A percentile compares a stretch with the other conserved stretches of the same genome.
These are phyloP conservation scores for Ceratobasidium theobromae DNA, from an alignment of 1,284 basidiomycete genomes.

Conservation along the genomic window DNA sequence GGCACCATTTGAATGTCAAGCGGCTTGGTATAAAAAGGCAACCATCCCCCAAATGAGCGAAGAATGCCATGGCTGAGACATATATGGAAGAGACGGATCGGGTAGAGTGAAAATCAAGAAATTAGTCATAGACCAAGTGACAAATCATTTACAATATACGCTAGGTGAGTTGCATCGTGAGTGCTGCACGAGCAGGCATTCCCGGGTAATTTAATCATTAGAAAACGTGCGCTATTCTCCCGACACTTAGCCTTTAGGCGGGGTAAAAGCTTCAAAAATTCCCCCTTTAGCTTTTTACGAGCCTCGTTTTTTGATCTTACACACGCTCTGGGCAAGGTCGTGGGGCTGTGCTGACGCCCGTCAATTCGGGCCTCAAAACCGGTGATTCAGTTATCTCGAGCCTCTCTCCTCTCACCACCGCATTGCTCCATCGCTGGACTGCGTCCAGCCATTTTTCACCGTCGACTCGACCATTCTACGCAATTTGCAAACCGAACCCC, in stretches of 20 bases:
- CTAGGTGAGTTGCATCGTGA: not conserved
- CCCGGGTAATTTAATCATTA: not conserved
- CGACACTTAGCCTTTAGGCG: conserved; percentile 13
- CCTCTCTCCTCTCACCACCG: conserved; percentile 20
- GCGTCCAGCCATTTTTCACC: conserved; percentile 9
- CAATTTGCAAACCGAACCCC: not conserved
- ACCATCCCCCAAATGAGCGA: too few species aligned
- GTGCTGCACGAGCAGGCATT: not conserved
- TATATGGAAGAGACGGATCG: too few species aligned
- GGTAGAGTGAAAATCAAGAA: too few species aligned
- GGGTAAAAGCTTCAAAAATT: conserved; percentile 25
- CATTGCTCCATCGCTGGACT: conserved; percentile 26
- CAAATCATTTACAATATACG: too few species aligned
- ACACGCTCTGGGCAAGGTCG: not conserved
- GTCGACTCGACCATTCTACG: not conserved
- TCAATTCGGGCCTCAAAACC: conserved; percentile 12
- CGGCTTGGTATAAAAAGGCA: too few species aligned
- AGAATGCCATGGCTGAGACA: too few species aligned
- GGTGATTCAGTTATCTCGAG: conserved; percentile 14
- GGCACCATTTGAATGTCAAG: too few species aligned
- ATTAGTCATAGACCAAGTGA: too few species aligned
- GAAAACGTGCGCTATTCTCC: not conserved
- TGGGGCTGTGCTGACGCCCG: not conserved
- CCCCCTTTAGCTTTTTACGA: not conserved
- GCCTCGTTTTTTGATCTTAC: conserved; percentile 17